Evolutionary conservation across 1,284 basidiomycete genomes (phyloP).

Genomic region (Tranzscheliella williamsii): DNA sequence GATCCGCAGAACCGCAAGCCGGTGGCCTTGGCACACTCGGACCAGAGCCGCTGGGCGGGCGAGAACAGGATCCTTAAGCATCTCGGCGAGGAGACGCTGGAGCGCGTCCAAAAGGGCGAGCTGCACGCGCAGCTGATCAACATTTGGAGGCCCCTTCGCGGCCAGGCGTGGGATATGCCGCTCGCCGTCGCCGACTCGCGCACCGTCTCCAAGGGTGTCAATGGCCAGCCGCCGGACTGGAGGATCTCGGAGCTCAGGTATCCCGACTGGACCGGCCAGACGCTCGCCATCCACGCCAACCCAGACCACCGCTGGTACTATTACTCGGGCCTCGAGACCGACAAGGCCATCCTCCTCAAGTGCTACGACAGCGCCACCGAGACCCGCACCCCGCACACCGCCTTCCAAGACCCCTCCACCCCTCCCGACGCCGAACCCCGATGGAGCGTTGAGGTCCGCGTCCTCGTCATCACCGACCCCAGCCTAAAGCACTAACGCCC

Average conservation of each 20-base stretch:
- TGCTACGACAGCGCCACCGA: conserved; percentile 65
- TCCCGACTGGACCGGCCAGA: conserved; percentile 43
- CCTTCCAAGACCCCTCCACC: conserved; percentile 39
- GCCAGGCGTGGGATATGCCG: conserved; percentile 68
- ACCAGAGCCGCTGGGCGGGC: conserved; percentile 45
- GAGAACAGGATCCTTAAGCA: conserved; percentile 45
- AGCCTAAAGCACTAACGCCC: conserved; percentile 4
- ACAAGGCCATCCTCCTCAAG: conserved; percentile 71
- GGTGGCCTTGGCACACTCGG: conserved; percentile 37
- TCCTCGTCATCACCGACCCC: conserved; percentile 43
- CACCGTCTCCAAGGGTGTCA: conserved; percentile 62
- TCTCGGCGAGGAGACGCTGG: conserved; percentile 40
- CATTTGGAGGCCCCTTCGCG: conserved; percentile 71
- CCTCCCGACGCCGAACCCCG: conserved; percentile 38
- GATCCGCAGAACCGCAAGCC: conserved; percentile 39
- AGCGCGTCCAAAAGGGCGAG: conserved; percentile 34
- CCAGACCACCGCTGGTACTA: conserved; percentile 71
- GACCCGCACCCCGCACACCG: conserved; percentile 50
- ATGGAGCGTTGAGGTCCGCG: conserved; percentile 47
- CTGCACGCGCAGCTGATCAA: conserved; percentile 72
- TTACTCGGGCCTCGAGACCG: conserved; percentile 68
- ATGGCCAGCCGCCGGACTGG: conserved; percentile 41
- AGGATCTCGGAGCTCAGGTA: conserved; percentile 34
- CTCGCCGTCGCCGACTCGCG: conserved; percentile 70
- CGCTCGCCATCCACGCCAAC: conserved; percentile 65